Percentiles rank a stretch among this genome's conserved stretches.
Evolutionary conservation across 768 basidiomycete species (phyloP).

Genomic region (Leccinum rimulosum): DNA sequence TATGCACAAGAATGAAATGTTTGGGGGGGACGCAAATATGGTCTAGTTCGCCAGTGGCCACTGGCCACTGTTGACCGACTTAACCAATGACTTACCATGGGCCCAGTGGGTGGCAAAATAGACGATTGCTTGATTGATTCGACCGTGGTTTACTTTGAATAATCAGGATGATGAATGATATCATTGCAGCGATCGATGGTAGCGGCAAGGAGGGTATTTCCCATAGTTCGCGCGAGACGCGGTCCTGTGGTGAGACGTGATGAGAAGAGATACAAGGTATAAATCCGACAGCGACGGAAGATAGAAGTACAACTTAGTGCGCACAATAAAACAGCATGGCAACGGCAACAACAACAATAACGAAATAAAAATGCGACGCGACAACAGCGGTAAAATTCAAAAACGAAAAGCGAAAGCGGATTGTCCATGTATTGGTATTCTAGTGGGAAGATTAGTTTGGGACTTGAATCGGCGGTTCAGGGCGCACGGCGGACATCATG

Average conservation of each 20-base stretch:
- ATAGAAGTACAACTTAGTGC: neutral
- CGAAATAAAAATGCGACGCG: neutral
- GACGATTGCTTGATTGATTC: neutral
- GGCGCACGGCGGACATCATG: slow-evolving; percentile 1
- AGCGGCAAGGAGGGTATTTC: neutral
- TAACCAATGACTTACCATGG: too few species aligned
- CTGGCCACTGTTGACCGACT: neutral
- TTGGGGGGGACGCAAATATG: neutral
- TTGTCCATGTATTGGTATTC: slow-evolving; percentile 13
- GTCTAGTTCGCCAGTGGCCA: neutral
- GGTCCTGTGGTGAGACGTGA: neutral
- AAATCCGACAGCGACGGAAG: neutral
- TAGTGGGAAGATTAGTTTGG: neutral
- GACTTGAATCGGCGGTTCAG: neutral
- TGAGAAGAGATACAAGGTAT: neutral
- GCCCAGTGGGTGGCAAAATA: neutral
- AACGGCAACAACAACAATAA: neutral
- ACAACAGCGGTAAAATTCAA: neutral
- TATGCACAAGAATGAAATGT: neutral
- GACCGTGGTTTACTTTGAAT: neutral
- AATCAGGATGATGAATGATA: neutral
- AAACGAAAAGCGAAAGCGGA: neutral
- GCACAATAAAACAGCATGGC: neutral
- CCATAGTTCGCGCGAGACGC: neutral
- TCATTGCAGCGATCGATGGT: neutral